phyloP scores from a whole-genome alignment of 495 filamentous ascomycete species.

The Penicillium diatomitis region DNA sequence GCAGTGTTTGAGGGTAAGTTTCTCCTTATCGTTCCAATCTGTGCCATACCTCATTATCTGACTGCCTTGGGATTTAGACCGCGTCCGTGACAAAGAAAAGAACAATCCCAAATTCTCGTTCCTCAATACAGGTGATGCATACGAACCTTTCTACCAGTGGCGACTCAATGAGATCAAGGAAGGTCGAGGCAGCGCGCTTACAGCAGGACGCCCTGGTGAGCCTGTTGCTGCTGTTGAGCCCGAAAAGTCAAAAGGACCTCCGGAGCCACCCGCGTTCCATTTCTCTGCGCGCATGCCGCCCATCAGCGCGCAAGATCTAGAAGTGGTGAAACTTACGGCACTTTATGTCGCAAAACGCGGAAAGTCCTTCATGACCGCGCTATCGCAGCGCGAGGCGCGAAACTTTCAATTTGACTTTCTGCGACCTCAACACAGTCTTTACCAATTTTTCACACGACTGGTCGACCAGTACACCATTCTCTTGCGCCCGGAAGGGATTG shows the following conservation, averaged over 20 bases:
- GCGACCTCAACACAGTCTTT: conserved; percentile 86
- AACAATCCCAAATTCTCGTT: conserved; percentile 90
- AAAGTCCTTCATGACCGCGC: conserved; percentile 75
- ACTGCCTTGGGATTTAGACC: conserved; percentile 39
- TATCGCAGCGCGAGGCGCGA: conserved; percentile 77
- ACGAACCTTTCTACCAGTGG: conserved; percentile 85
- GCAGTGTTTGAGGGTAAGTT: conserved; percentile 64
- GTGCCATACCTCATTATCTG: not conserved
- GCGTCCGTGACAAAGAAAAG: conserved; percentile 77
- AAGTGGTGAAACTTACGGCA: conserved; percentile 83
- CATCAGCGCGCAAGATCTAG: conserved; percentile 90
- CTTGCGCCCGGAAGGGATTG: conserved; percentile 54
- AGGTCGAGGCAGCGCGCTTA: conserved; percentile 70
- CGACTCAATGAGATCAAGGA: conserved; percentile 74
- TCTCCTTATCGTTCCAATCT: too few species aligned
- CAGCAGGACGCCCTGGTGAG: conserved; percentile 68
- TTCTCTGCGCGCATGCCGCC: conserved; percentile 97
- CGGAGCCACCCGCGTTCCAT: conserved; percentile 79
- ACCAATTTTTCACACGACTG: conserved; percentile 86
- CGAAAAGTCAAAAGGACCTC: conserved; percentile 69
- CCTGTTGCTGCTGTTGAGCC: conserved; percentile 43
- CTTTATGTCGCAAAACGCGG: conserved; percentile 87
- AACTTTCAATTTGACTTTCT: conserved; percentile 98
- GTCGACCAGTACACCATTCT: conserved; percentile 93
- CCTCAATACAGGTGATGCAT: conserved; percentile 69